Evolutionary conservation across 768 basidiomycete genomes (phyloP), one percentile per base, ranked within the genome.

Genomic region (Tubosaeta sp.): DNA sequence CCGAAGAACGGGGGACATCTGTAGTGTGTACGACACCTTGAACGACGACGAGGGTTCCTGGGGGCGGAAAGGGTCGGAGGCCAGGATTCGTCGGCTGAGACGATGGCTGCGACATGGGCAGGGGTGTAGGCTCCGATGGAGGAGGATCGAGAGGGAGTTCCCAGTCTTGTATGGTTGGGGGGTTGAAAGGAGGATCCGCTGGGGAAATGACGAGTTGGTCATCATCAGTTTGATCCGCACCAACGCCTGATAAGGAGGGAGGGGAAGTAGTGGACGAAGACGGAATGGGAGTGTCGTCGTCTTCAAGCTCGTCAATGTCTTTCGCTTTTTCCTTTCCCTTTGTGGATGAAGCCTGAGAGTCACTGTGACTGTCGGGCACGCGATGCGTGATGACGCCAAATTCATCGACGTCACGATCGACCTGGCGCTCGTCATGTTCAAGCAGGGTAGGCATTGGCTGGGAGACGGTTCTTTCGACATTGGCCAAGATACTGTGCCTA

Each of bases 11-110:
- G 1, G 82, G 75, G 26, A 79, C 76, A 66, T 88, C 86, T 4
- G 84, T 84, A 1, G 87, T 88, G 56, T 89, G 86, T 1, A 89
- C 87, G 37, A 89, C 86, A 45, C 88, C 88, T 67, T 91, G 88
- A 0, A 91, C 88, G 33, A 91, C 86, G 25, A 91, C 88, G 4
- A 91, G 76, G 3, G 88, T 88, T 13, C 88, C 86, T 0, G 86
- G 83, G 0, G 86, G 83, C 33, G 86, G 85, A 63, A 87, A 87
- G 50, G 77, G 76, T 19, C 79, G 71, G n/a, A 54, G 58, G 37
- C 17, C 50, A 43, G 25, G 44, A 35, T 46, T 69, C 19, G 51
- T 38, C 12, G 58, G 60, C 27, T 66, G 61, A 31, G 65, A 46
- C 33, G 61, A 51, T 46, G 63, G 54, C 22, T 67, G 59, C 43